Evolutionary conservation across 108 stramenopile species (phyloP), one percentile per base, ranked within the genome.

Genomic region (Mediolabrus comicus): DNA sequence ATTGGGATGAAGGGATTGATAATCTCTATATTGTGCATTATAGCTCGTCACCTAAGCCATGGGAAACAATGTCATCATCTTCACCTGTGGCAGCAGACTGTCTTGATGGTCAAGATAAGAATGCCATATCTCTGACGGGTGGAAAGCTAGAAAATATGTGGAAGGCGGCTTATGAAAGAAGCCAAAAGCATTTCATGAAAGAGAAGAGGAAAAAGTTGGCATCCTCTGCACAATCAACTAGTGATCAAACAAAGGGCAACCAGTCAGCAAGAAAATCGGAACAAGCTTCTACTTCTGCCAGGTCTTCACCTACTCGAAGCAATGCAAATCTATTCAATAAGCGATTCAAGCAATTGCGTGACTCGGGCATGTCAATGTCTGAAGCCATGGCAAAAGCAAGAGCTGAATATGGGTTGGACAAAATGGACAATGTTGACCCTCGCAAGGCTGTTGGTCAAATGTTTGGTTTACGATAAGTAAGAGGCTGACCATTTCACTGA

Each of bases 41-140:
- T 59, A 86, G 80, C 38, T 84, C 76, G 30, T 77, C 79, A 31
- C 89, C 89, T 4, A 95, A 95, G 66, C 95, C 92, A n/a, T 95
- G 95, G 95, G 86, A 89, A 35, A 33, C 34, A 10, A 49, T 49
- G 46, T 22, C 8, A 0, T 49, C 46, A 34, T 34, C 41, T 46
- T 19, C 51, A 56, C 54, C 30, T 11, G 8, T n/a, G 8, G 51
- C 62, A 17, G 22, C 35, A 19, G 71, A 73, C 11, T 30, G 67
- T 29, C 32, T 77, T 0, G 53, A 41, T 7, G 59, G 55, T 3
- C 16, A 69, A n/a, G 72, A 63, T 28, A 26, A 10, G 14, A 17
- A 51, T 62, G 57, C 31, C 16, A 22, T 77, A 9, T 32, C 59
- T 28, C 43, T 24, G 34, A 65, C 54, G 4, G 12, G 29, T 26